A percentile compares a stretch with the other conserved stretches of the same genome.
phyloP scores from a whole-genome alignment of 2,329 filamentous ascomycete genomes.

The Paraphaeosphaeria sporulosa region DNA sequence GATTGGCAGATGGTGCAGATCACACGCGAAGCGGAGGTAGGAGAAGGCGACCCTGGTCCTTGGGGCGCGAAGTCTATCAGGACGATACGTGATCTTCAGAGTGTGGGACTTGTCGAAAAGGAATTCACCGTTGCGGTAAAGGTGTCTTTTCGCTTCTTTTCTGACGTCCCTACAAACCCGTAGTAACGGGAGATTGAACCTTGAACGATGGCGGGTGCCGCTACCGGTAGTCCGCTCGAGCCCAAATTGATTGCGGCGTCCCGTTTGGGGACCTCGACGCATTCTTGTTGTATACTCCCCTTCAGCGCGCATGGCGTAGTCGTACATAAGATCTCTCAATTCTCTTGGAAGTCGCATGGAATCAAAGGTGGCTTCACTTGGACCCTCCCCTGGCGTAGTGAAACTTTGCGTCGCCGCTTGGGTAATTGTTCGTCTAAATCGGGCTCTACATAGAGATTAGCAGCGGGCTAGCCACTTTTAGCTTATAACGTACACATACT shows the following conservation, averaged over 20 bases:
- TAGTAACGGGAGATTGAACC: neutral
- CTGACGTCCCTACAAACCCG: neutral
- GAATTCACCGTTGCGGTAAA: neutral
- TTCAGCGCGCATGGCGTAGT: neutral
- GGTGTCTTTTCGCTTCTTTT: neutral
- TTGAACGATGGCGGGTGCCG: neutral
- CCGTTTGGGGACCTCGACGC: neutral
- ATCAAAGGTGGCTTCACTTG: too few relatives aligned
- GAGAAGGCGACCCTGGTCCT: too few relatives aligned
- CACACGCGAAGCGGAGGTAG: too few relatives aligned
- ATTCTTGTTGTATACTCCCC: neutral
- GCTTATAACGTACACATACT: neutral
- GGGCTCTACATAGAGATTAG: neutral
- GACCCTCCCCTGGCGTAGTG: neutral
- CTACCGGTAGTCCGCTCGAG: neutral
- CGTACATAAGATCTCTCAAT: neutral
- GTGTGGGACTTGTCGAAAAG: neutral
- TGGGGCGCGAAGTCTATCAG: too few relatives aligned
- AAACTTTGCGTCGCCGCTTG: neutral
- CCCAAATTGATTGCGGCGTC: neutral
- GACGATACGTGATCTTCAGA: too few relatives aligned
- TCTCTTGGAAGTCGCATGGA: neutral
- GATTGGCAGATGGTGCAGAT: neutral
- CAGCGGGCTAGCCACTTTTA: neutral
- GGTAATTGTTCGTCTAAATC: neutral